Evolutionary conservation across 371 early-diverging fungal species (phyloP).

Genomic region (Lichtheimia ramosa): DNA sequence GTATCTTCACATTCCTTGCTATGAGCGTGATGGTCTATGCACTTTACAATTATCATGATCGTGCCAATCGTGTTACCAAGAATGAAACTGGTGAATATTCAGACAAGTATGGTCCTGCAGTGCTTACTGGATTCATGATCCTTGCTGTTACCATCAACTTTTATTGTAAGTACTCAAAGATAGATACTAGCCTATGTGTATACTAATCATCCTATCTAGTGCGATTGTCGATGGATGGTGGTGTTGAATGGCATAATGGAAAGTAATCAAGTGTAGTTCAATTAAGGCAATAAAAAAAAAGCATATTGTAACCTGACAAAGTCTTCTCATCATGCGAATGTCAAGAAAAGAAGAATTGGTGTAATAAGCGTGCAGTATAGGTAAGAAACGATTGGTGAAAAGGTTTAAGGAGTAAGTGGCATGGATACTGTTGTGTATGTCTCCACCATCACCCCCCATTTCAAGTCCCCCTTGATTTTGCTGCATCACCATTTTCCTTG

Average conservation of each 20-base stretch:
- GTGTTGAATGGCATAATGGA: conserved; percentile 8
- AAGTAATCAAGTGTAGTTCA: too few species aligned
- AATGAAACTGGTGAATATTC: conserved; percentile 65
- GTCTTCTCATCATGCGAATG: too few species aligned
- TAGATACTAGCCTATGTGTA: background rate
- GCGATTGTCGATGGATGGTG: conserved; percentile 9
- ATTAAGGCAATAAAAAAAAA: background rate
- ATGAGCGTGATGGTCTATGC: conserved; percentile 83
- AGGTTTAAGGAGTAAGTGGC: too few species aligned
- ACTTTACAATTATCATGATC: conserved; percentile 82
- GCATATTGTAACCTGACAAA: background rate
- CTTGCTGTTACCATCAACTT: conserved; percentile 81
- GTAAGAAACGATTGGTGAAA: too few species aligned
- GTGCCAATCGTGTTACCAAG: conserved; percentile 65
- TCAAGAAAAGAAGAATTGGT: too few species aligned
- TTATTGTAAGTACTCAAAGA: conserved; percentile 66
- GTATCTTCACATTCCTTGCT: conserved; percentile 66
- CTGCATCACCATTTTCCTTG: background rate
- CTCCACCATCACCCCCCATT: background rate
- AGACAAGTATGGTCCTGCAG: conserved; percentile 70
- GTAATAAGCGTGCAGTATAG: too few species aligned
- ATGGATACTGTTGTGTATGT: too few species aligned
- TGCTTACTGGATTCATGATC: conserved; percentile 76
- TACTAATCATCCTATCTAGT: conserved; percentile 2
- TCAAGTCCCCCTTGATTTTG: background rate